Conservation (phyloP, 306 rosid species). For the Vigna nakashimae region DNA sequence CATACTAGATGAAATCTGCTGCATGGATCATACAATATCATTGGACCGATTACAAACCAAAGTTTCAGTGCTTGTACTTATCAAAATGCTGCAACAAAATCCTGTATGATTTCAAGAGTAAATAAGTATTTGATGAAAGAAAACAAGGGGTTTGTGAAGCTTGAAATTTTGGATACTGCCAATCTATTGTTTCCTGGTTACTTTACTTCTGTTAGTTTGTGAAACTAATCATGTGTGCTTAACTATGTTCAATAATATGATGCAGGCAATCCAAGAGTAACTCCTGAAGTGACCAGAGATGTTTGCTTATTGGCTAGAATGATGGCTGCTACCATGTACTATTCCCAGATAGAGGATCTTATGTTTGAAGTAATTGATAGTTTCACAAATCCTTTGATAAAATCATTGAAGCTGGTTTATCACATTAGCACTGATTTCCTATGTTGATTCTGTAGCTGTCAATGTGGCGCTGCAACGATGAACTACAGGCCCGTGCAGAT, state of each 20-base stretch:
- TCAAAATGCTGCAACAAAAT: not conserved
- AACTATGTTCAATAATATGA: constrained; percentile 19
- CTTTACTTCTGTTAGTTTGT: no score
- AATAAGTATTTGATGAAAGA: not conserved
- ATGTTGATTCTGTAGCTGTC: constrained; percentile 64
- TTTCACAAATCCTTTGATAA: constrained; percentile 18
- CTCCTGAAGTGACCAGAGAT: constrained; percentile 91
- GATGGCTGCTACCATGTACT: constrained; percentile 88
- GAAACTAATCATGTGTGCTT: not conserved
- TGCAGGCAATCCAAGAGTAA: constrained; percentile 90
- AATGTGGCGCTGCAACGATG: constrained; percentile 97
- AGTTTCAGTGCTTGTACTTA: not conserved
- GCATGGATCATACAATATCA: not conserved
- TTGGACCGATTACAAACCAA: not conserved
- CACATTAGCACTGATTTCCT: constrained; percentile 27
- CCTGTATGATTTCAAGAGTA: constrained; percentile 17
- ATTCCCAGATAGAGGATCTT: constrained; percentile 86
- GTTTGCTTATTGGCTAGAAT: constrained; percentile 88
- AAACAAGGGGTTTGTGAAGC: not conserved
- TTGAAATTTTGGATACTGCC: not conserved
- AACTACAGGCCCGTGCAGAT: constrained; percentile 83
- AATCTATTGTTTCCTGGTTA: not conserved
- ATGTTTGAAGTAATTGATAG: constrained; percentile 75
- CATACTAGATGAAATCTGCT: not conserved
- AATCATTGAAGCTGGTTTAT: constrained; percentile 11